Evolutionary conservation across 306 rosid species (phyloP).

Genomic region (Argentina anserina): DNA sequence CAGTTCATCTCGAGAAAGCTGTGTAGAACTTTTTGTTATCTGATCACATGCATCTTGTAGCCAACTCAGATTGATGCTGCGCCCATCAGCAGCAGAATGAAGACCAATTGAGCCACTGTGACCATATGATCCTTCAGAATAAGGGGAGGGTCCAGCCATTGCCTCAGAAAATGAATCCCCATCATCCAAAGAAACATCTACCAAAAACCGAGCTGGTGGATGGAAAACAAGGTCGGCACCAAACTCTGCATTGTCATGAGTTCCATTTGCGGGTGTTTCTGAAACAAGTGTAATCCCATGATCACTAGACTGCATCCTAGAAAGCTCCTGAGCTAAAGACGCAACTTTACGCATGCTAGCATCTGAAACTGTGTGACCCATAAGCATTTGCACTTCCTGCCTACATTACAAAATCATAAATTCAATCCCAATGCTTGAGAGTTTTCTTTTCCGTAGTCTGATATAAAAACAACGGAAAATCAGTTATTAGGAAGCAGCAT

Average conservation of each 20-base stretch:
- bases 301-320: constrained; percentile 53
- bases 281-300: constrained; percentile 23
- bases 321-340: constrained; percentile 54
- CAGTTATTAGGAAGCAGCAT: not conserved
- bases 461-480: not conserved
- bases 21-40: constrained; percentile 46
- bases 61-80: constrained; percentile 56
- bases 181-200: constrained; percentile 66
- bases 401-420: constrained; percentile 41
- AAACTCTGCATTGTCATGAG: constrained; percentile 51
- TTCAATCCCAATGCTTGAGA: constrained; percentile 14
- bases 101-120: constrained; percentile 16
- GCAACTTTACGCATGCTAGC: constrained; percentile 61
- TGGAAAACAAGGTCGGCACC: constrained; percentile 78
- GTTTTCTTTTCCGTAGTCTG: not conserved
- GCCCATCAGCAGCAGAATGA: constrained; percentile 32
- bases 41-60: constrained; percentile 73
- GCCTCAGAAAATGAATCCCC: constrained; percentile 55
- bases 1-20: constrained; percentile 72
- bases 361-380: constrained; percentile 62
- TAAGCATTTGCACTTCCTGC: constrained; percentile 60
- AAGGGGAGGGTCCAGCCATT: constrained; percentile 37
- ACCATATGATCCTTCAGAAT: constrained; percentile 39
- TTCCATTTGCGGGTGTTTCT: constrained; percentile 34
- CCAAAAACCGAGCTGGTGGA: constrained; percentile 76